Percentiles rank a stretch among this genome's conserved stretches.
Evolutionary conservation across 805 yeast species (phyloP).

Genomic region (Tetrapisispora fleetii): DNA sequence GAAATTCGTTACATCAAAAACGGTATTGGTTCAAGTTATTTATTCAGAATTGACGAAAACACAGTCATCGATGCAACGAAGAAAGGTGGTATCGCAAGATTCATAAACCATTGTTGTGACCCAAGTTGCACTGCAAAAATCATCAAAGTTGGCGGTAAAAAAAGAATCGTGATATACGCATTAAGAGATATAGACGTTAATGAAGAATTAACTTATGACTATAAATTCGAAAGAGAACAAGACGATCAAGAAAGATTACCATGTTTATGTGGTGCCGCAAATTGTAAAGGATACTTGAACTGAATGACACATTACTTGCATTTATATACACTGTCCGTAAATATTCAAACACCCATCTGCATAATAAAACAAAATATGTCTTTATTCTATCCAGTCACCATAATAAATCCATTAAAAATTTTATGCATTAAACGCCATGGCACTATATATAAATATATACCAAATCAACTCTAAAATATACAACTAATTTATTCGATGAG

Average conservation of each 20-base stretch:
- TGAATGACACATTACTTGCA: conserved; percentile 17
- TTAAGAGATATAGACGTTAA: conserved; percentile 76
- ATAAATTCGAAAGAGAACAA: conserved; percentile 85
- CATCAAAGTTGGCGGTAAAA: conserved; percentile 87
- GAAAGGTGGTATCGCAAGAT: conserved; percentile 93
- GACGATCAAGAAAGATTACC: conserved; percentile 80
- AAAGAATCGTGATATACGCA: conserved; percentile 91
- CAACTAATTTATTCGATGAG: too few relatives aligned
- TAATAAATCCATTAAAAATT: too few relatives aligned
- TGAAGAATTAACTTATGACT: conserved; percentile 91
- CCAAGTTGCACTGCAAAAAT: conserved; percentile 97
- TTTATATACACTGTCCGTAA: too few relatives aligned
- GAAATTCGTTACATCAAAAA: conserved; percentile 77
- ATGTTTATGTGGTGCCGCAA: conserved; percentile 92
- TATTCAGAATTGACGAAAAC: conserved; percentile 86
- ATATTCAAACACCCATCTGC: background rate
- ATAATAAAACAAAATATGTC: too few relatives aligned
- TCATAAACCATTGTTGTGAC: conserved; percentile 93
- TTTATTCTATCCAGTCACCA: too few relatives aligned
- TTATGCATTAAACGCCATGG: too few relatives aligned
- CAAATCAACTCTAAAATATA: too few relatives aligned
- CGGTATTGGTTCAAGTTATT: conserved; percentile 91
- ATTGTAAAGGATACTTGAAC: conserved; percentile 86
- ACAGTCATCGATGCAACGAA: conserved; percentile 96
- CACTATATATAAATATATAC: too few relatives aligned